Evolutionary conservation across 2,329 filamentous ascomycete genomes (phyloP).

Genomic region (Eurotiales sp.): DNA sequence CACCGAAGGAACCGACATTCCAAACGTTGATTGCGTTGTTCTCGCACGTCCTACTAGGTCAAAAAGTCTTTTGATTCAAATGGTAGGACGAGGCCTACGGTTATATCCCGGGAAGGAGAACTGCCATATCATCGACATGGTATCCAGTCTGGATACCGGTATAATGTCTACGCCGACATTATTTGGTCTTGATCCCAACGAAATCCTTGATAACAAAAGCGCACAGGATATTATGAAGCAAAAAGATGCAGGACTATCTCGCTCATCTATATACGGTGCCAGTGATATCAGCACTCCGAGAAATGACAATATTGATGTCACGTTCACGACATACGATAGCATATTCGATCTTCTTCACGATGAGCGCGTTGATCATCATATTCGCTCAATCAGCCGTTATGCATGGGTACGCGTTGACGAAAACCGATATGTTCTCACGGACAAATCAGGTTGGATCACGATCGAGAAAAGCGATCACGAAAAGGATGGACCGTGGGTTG

Average conservation of each 20-base stretch:
- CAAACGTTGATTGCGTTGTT: constrained; percentile 91
- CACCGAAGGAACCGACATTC: constrained; percentile 96
- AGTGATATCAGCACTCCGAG: constrained; percentile 1
- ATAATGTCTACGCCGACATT: constrained; percentile 88
- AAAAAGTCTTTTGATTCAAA: constrained; percentile 89
- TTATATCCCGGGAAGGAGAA: constrained; percentile 75
- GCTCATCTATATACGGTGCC: constrained; percentile 6
- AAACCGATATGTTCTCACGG: constrained; percentile 67
- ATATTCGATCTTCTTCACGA: constrained; percentile 89
- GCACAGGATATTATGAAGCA: constrained; percentile 58
- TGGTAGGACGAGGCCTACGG: constrained; percentile 94
- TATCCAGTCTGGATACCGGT: constrained; percentile 76
- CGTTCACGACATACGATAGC: constrained; percentile 86
- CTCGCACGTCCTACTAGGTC: constrained; percentile 86
- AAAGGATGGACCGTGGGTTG: constrained; percentile 24
- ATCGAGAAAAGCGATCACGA: constrained; percentile 37
- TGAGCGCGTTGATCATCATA: constrained; percentile 71
- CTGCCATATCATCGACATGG: constrained; percentile 96
- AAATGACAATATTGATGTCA: constrained; percentile 51
- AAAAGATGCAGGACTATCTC: constrained; percentile 38
- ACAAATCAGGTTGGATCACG: constrained; percentile 58
- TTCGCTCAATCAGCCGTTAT: constrained; percentile 68
- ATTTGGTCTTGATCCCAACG: constrained; percentile 82
- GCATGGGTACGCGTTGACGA: constrained; percentile 79
- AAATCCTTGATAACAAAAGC: constrained; percentile 66